Conservation (phyloP, 768 basidiomycete genomes). For the Phanerochaete carnosa region DNA sequence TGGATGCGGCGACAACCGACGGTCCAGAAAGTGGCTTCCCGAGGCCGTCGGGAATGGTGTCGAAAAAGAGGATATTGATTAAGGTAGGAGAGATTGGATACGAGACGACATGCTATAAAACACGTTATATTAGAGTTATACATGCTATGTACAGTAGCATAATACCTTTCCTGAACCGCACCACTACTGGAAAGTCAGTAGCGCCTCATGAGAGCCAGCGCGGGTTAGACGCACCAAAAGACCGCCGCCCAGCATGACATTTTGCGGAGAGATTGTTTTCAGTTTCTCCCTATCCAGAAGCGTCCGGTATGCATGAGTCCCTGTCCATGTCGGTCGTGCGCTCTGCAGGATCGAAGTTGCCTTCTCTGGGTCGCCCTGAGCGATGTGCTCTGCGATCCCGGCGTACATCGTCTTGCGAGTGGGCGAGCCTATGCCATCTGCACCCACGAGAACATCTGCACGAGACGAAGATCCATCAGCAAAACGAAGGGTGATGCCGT, state of each 20-base stretch:
- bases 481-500: slow-evolving; percentile 17
- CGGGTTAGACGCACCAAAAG: not conserved
- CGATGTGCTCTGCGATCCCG: not conserved
- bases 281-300: not conserved
- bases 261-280: not conserved
- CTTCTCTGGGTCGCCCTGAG: not conserved
- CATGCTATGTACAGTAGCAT: not conserved
- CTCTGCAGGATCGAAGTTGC: not conserved
- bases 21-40: not conserved
- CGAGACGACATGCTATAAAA: not conserved
- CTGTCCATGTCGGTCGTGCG: not conserved
- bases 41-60: not conserved
- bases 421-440: slow-evolving; percentile 22
- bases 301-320: not conserved
- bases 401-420: slow-evolving; percentile 9
- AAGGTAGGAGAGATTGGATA: not conserved
- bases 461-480: slow-evolving; percentile 20
- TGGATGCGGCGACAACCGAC: not conserved
- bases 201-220: too few species aligned
- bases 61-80: not conserved
- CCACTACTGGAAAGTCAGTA: not conserved
- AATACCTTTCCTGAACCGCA: not conserved
- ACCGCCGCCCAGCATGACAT: not conserved
- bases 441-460: slow-evolving; percentile 24
- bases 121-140: too few species aligned